Evolutionary conservation across 2,329 filamentous ascomycete genomes (phyloP), one percentile per base, ranked within the genome.

Genomic region (Talaromyces funiculosus): DNA sequence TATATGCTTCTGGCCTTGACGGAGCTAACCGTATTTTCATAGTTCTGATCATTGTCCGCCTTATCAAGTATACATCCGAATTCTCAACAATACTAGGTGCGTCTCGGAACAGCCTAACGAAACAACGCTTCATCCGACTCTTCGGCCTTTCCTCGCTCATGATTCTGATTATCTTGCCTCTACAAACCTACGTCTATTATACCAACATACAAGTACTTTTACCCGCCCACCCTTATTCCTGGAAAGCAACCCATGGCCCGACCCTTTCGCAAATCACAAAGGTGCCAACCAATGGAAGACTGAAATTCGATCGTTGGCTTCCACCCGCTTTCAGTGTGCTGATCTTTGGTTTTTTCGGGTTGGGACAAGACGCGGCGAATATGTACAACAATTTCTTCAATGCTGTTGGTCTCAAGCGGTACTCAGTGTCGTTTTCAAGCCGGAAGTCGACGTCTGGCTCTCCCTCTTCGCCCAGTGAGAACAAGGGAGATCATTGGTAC

Each of bases 301-400:
- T 82, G 40, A 69, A 76, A 45, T 81, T 81, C 62, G 82, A 87
- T 67, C 79, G 81, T 31, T 89, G 84, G 83, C 76, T 82, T 20
- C 79, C 82, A 51, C 73, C 87, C 9, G 77, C 68, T 0, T 75
- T 80, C 3, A 83, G 82, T 0, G 79, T 82, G 61, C 61, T 85
- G 26, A 72, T 84, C 12, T 89, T 89, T 67, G 57, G 82, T n/a
- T 82, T 86, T 66, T 88, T 88, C 64, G 86, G 87, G 8, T 80
- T 85, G 16, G 86, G 86, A 31, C 76, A 75, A 26, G 86, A 89
- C 66, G 86, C 86, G 0, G 73, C 77, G 3, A 73, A 75, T 24
- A 81, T 84, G 71, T 87, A 87, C 67, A 75, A 75, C 57, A 70
- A 71, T 3, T 74, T 77, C 60, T 67, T 82, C 47, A 63, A 74